phyloP scores from a whole-genome alignment of 306 rosid species.

The Quercus robur region DNA sequence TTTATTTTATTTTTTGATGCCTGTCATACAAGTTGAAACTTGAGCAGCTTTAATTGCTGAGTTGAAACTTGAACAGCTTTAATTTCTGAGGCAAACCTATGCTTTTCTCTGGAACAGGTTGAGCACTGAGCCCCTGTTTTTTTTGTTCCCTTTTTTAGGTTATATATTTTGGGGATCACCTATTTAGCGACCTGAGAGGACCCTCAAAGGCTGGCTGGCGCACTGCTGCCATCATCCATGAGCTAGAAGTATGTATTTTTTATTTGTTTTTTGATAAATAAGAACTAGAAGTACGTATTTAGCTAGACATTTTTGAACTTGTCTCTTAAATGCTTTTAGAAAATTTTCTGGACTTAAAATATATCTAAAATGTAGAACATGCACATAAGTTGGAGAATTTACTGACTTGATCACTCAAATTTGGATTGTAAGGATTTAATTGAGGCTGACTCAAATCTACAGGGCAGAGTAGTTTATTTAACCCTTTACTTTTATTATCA shows the following conservation, averaged over 20 bases:
- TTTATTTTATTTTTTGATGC: conserved; percentile 7
- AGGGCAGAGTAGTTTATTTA: not conserved
- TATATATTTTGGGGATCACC: conserved; percentile 98
- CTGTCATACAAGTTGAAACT: conserved; percentile 6
- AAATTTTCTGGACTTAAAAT: not conserved
- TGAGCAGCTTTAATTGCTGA: conserved; percentile 3
- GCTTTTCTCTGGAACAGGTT: conserved; percentile 7
- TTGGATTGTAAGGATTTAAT: not conserved
- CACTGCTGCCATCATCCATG: conserved; percentile 93
- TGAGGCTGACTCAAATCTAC: not conserved
- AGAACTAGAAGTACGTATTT: conserved; percentile 68
- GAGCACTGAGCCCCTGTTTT: conserved; percentile 21
- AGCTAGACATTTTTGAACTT: conserved; percentile 12
- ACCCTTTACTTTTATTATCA: not conserved
- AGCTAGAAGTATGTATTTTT: conserved; percentile 64
- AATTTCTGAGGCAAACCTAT: conserved; percentile 1
- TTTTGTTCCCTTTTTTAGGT: conserved; percentile 47
- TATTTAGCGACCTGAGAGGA: conserved; percentile 93
- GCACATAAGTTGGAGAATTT: not conserved
- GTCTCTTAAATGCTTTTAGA: not conserved
- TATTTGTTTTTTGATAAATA: no score
- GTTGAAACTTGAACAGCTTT: conserved; percentile 15
- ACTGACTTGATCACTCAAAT: not conserved
- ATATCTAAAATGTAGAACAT: not conserved
- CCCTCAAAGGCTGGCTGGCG: conserved; percentile 99